Conservation (phyloP, 306 rosid species). For the Heteromeles arbutifolia region DNA sequence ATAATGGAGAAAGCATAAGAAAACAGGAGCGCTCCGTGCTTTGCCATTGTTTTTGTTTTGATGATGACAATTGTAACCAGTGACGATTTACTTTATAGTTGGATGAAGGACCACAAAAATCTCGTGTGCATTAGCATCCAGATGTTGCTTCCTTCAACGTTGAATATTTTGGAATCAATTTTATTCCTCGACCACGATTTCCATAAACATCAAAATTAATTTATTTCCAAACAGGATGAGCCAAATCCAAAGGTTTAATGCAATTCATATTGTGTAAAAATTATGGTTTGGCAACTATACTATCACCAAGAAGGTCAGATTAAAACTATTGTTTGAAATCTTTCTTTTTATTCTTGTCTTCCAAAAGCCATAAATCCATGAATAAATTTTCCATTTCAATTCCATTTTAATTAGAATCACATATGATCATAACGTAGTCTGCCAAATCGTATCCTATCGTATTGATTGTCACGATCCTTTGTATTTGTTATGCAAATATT, state of each 20-base stretch:
- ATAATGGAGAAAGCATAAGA: background rate
- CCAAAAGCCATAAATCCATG: background rate
- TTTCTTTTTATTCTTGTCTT: background rate
- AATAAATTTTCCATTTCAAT: background rate
- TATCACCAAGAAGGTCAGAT: background rate
- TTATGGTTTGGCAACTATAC: background rate
- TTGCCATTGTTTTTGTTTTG: background rate
- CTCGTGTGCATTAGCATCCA: too few relatives aligned
- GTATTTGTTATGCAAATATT: too few relatives aligned
- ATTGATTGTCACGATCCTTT: background rate
- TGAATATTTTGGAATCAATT: background rate
- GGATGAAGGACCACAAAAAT: too few relatives aligned
- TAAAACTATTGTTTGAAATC: background rate
- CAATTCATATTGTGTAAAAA: too few relatives aligned
- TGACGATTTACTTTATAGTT: background rate
- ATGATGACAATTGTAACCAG: background rate
- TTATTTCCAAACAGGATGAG: too few relatives aligned
- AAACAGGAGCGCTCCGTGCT: background rate
- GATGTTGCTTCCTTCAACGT: background rate
- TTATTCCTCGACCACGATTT: background rate
- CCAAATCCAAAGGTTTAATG: too few relatives aligned
- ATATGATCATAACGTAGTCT: background rate
- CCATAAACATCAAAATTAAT: background rate
- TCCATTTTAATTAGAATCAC: too few relatives aligned
- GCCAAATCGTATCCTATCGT: background rate